Evolutionary conservation across 345 rosid genomes (phyloP).

Genomic region (Gossypioides kirkii): DNA sequence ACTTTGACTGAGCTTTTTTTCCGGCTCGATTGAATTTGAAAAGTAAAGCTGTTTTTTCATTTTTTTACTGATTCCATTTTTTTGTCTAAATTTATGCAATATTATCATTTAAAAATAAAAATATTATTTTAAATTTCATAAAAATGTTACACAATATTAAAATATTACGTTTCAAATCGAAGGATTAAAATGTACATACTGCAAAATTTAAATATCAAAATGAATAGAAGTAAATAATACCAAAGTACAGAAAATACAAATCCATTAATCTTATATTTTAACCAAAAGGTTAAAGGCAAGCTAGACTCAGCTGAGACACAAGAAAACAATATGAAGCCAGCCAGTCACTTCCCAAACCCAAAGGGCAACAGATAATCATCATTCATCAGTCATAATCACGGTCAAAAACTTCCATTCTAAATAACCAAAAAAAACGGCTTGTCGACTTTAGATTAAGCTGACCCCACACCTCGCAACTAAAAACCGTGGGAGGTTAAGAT

Average conservation of each 20-base stretch:
- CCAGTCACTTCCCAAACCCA: not conserved
- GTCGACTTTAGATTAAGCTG: conserved; percentile 2
- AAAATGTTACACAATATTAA: too few relatives aligned
- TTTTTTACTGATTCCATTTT: not conserved
- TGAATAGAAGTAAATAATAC: too few relatives aligned
- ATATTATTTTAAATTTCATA: too few relatives aligned
- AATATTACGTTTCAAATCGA: too few relatives aligned
- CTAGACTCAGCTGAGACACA: not conserved
- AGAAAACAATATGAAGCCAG: not conserved
- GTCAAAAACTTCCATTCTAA: not conserved
- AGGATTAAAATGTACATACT: too few relatives aligned
- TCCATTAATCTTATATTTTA: too few relatives aligned
- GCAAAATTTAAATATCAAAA: too few relatives aligned
- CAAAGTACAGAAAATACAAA: too few relatives aligned
- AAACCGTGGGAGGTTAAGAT: not conserved
- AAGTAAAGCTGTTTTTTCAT: not conserved
- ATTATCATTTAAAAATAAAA: too few relatives aligned
- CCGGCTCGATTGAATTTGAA: not conserved
- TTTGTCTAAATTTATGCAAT: too few relatives aligned
- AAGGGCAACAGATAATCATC: not conserved
- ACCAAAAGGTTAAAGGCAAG: too few relatives aligned
- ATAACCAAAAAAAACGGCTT: not conserved
- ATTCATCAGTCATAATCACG: too few relatives aligned
- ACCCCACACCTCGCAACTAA: not conserved
- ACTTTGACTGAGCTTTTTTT: not conserved